Percentiles rank a stretch among this genome's conserved stretches.
Conservation (phyloP, 768 basidiomycete species). For the Lentinula detonsa region DNA sequence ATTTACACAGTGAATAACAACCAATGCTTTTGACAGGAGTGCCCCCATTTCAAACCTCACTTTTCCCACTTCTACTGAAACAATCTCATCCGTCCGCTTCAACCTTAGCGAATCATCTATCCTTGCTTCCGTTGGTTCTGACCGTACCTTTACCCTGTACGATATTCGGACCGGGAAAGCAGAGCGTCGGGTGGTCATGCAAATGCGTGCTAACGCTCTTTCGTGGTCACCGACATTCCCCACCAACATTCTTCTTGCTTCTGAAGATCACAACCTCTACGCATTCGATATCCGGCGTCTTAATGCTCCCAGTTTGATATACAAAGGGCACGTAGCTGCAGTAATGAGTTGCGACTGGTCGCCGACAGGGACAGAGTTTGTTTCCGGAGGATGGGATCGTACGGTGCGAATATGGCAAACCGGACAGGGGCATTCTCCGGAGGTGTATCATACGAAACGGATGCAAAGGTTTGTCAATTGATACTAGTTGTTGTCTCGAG, state of each 20-base stretch:
- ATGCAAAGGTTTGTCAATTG: constrained; percentile 79
- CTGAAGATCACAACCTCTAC: constrained; percentile 97
- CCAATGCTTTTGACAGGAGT: constrained; percentile 42
- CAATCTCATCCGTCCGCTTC: constrained; percentile 82
- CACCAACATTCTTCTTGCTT: constrained; percentile 87
- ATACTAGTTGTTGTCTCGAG: not conserved
- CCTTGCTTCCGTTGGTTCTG: constrained; percentile 91
- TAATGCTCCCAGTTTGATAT: constrained; percentile 78
- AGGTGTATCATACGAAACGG: constrained; percentile 96
- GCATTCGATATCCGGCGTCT: constrained; percentile 94
- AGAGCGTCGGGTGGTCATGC: constrained; percentile 86
- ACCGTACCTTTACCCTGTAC: constrained; percentile 93
- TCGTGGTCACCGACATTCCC: constrained; percentile 97
- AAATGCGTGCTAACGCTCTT: constrained; percentile 87
- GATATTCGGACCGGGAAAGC: constrained; percentile 97
- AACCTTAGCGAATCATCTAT: constrained; percentile 93
- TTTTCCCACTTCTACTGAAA: constrained; percentile 85
- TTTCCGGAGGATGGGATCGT: constrained; percentile 94
- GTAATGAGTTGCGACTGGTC: constrained; percentile 98
- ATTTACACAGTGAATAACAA: not conserved
- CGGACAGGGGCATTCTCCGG: constrained; percentile 71
- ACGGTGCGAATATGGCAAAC: constrained; percentile 92
- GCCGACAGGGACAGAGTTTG: constrained; percentile 93
- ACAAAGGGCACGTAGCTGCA: constrained; percentile 95
- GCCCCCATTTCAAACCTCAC: constrained; percentile 82